phyloP scores from a whole-genome alignment of 352 stramenopile genomes.

The Pythium phragmiticola region DNA sequence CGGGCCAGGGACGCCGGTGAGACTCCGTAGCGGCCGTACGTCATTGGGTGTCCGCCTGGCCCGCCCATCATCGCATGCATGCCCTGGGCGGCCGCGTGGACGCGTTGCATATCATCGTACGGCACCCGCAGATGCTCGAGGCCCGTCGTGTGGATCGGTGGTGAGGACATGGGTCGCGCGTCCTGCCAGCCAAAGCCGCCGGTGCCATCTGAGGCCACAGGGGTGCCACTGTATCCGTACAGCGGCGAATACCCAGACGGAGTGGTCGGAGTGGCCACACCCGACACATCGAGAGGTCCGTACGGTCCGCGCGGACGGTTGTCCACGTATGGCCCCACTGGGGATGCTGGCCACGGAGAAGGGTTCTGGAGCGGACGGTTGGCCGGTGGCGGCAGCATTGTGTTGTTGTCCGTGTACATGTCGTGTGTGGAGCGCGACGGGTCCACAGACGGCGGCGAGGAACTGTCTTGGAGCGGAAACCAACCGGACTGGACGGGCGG shows the following conservation, averaged over 20 bases:
- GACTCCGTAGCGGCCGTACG: neutral
- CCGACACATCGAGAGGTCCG: neutral
- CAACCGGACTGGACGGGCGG: constrained; percentile 43
- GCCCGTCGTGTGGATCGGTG: constrained; percentile 20
- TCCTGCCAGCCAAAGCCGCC: constrained; percentile 26
- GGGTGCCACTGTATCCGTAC: constrained; percentile 20
- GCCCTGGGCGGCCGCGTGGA: constrained; percentile 25
- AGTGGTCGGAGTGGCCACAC: neutral
- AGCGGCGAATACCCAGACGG: constrained; percentile 22
- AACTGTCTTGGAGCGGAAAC: constrained; percentile 46
- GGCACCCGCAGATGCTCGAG: constrained; percentile 24
- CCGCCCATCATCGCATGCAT: constrained; percentile 32
- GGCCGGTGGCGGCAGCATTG: constrained; percentile 12
- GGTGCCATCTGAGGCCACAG: constrained; percentile 4
- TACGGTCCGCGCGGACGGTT: neutral
- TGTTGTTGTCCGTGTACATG: constrained; percentile 17
- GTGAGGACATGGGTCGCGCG: constrained; percentile 18
- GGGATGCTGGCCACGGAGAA: neutral
- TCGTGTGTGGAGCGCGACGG: constrained; percentile 21
- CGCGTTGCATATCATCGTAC: constrained; percentile 23
- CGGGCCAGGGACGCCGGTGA: neutral
- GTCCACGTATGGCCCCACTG: neutral
- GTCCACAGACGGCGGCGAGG: neutral
- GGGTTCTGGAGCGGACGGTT: constrained; percentile 9
- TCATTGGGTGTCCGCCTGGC: constrained; percentile 16